Conservation (phyloP, 225 moss, liverwort and hornwort species). For the Physcomitrium patens region DNA sequence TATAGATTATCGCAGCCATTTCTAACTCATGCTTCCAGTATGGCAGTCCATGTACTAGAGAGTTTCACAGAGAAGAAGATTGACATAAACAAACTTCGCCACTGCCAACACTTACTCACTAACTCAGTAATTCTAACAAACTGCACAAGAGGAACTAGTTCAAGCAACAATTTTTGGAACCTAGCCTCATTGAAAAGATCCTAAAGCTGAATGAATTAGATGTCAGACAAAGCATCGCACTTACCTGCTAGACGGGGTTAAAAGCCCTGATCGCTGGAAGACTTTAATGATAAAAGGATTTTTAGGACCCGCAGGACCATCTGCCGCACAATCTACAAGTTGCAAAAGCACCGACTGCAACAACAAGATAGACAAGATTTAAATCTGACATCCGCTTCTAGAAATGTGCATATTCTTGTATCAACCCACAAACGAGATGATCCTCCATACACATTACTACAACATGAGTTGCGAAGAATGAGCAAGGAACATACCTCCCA, state of each 20-base stretch:
- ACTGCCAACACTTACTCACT: no score
- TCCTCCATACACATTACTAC: neutral
- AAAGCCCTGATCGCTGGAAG: slow-evolving; percentile 83
- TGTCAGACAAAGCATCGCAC: slow-evolving; percentile 22
- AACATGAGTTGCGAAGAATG: neutral
- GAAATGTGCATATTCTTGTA: neutral
- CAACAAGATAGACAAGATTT: slow-evolving; percentile 13
- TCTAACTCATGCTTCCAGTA: neutral
- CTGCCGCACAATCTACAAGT: slow-evolving; percentile 83
- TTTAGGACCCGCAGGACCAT: slow-evolving; percentile 62
- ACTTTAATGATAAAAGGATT: slow-evolving; percentile 70
- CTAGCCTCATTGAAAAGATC: neutral
- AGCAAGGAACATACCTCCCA: slow-evolving; percentile 71
- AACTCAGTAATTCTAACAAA: no score
- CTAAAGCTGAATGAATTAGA: slow-evolving; percentile 2
- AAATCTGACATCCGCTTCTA: slow-evolving; percentile 20
- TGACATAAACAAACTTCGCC: no score
- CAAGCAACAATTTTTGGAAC: slow-evolving; percentile 7
- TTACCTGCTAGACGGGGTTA: slow-evolving; percentile 50
- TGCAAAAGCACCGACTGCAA: slow-evolving; percentile 80
- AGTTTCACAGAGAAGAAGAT: no score
- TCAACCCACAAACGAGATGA: neutral
- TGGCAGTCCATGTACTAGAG: neutral
- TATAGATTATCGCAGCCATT: neutral
- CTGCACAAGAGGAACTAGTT: neutral